Conservation (phyloP, 1,284 basidiomycete genomes). For the Rhodotorula sp. region DNA sequence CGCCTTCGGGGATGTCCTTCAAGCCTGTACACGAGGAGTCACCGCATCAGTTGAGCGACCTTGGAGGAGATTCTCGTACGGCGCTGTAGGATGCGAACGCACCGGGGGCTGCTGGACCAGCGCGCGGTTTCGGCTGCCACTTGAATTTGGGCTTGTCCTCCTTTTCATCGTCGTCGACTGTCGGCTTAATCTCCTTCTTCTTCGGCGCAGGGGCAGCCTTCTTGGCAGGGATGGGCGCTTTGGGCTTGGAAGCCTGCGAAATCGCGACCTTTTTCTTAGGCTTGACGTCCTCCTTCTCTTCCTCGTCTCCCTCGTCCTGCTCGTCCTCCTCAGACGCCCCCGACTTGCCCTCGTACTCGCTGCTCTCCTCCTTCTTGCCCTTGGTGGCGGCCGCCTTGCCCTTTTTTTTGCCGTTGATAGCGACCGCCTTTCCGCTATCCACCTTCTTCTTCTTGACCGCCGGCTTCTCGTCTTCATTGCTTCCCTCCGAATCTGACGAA, state of each 20-base stretch:
- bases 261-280: neutral
- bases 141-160: conserved; percentile 48
- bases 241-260: conserved; percentile 29
- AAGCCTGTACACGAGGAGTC: conserved; percentile 66
- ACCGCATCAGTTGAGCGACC: conserved; percentile 54
- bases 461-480: conserved; percentile 11
- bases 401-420: neutral
- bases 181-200: conserved; percentile 4
- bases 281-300: conserved; percentile 41
- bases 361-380: neutral
- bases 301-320: conserved; percentile 11
- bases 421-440: no score
- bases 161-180: conserved; percentile 32
- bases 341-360: conserved; percentile 21
- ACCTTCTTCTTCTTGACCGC: conserved; percentile 9
- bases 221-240: conserved; percentile 39
- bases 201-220: conserved; percentile 17
- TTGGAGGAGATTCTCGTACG: neutral
- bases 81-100: no score
- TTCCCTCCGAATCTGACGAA: no score
- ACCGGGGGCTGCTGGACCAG: conserved; percentile 29
- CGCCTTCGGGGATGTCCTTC: conserved; percentile 75
- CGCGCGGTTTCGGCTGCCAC: conserved; percentile 43
- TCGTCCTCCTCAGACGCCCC: no score
- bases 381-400: no score